Base-by-base conservation (phyloP, 2,329 filamentous ascomycete species). In the Venturia asperata region DNA sequence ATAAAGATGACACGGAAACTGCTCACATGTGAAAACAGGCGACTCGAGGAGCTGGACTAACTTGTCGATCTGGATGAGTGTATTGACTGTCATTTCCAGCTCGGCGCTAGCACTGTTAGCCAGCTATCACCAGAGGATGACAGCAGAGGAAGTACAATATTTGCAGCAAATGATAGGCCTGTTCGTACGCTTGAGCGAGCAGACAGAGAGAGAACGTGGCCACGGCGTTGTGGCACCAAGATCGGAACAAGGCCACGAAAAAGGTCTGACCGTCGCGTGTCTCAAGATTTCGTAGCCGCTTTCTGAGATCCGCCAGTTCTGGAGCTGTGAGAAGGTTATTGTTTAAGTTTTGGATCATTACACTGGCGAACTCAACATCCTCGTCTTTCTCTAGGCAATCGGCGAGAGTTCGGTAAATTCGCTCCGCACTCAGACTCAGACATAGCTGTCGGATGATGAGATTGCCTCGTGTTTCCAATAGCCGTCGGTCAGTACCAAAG, bases 261-360 rank as follows among this genome's bases (percentile, higher is more conserved):
- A 99, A 92, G 3, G 89, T 89, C 79, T 99, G 94, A 0, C 93
- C 94, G 69, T 99, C 95, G 78, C 87, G 92, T 11, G 88, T 91
- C 74, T 99, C 94, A 1, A 97, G 80, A 70, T 96, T 99, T 42
- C 94, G 84, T 62, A 99, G 79, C 55, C 94, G 83, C 75, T 96
- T 97, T 58, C 94, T 86, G 68, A 99, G 81, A 70, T 97, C 95
- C 1, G 91, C 87, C 39, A 99, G 81, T 76, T 99, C 92, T 0
- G 95, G 94, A 0, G 95, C 94, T 1, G 95, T 99, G 69, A 99
- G 97, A 64, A 99, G 86, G 71, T 99, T 99, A 76, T 99, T 99
- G 79, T 99, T 99, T 63, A 99, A 82, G 72, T 97, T 97, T 75
- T 99, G 94, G 39, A 99, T 92, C 94, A 99, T 99, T 71, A 99